These are phyloP conservation scores for Zea luxurians DNA, from an alignment of 176 grass and related monocot species.

Conservation along the genomic window DNA sequence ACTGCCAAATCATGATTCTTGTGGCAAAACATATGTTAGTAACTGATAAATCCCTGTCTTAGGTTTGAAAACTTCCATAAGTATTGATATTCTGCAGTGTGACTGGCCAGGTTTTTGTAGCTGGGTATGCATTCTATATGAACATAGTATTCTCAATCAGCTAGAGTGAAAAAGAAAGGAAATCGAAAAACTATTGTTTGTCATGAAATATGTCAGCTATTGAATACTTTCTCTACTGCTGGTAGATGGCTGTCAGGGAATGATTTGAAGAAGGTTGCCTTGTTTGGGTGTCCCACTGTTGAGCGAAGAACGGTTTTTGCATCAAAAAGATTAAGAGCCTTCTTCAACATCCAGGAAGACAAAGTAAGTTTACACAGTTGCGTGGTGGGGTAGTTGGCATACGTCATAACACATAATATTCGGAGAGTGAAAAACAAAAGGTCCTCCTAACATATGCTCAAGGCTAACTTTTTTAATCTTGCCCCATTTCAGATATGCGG, in stretches of 20 bases:
- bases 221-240: constrained; percentile 16
- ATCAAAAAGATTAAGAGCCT: constrained; percentile 64
- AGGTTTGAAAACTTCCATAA: neutral
- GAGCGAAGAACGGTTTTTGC: constrained; percentile 74
- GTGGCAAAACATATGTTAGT: neutral
- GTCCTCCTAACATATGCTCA: neutral
- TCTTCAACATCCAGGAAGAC: constrained; percentile 82
- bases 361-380: constrained; percentile 44
- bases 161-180: neutral
- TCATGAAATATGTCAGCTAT: neutral
- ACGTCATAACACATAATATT: neutral
- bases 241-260: constrained; percentile 72
- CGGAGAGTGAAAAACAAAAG: neutral
- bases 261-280: constrained; percentile 68
- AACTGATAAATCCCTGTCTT: neutral
- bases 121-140: neutral
- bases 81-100: neutral
- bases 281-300: constrained; percentile 63
- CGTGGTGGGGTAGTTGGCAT: neutral
- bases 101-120: neutral
- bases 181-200: neutral
- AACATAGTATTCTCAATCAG: neutral
- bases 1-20: neutral
- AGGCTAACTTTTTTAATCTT: constrained; percentile 11
- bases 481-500: constrained; percentile 50